Evolutionary conservation across 108 stramenopile genomes (phyloP).

Genomic region (Skeletonema tropicum): DNA sequence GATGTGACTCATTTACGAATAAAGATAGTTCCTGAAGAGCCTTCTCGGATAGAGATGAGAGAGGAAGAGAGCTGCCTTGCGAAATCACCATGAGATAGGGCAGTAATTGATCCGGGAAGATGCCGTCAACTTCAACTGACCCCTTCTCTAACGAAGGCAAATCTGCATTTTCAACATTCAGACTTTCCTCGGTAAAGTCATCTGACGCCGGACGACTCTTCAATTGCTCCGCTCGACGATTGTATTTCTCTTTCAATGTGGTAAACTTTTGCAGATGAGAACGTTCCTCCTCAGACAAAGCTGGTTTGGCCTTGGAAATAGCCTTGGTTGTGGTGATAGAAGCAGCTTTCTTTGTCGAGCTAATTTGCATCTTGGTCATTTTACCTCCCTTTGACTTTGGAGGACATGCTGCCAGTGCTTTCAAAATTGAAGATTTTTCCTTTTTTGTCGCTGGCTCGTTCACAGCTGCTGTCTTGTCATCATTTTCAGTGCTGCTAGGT

Average conservation of each 20-base stretch:
- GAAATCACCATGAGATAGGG: constrained; percentile 53
- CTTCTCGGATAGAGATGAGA: constrained; percentile 49
- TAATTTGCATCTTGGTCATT: neutral
- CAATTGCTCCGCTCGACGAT: constrained; percentile 33
- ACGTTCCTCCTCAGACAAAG: constrained; percentile 25
- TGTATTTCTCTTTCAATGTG: constrained; percentile 30
- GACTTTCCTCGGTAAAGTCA: constrained; percentile 36
- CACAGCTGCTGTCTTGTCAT: neutral
- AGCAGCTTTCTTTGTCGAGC: neutral
- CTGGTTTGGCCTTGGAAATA: neutral
- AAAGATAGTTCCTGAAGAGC: constrained; percentile 43
- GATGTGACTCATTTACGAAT: constrained; percentile 22
- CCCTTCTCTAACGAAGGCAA: constrained; percentile 24
- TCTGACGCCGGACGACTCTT: constrained; percentile 30
- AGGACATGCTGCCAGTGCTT: constrained; percentile 6
- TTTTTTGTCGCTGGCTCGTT: neutral
- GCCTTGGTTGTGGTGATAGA: neutral
- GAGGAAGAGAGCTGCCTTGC: constrained; percentile 63
- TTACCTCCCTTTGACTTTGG: constrained; percentile 2
- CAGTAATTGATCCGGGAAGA: constrained; percentile 58
- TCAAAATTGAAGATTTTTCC: constrained; percentile 7
- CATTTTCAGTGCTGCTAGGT: neutral
- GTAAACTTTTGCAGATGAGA: constrained; percentile 20
- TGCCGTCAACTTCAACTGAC: constrained; percentile 40
- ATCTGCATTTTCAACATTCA: constrained; percentile 16